Evolutionary conservation across 768 basidiomycete genomes (phyloP), one percentile per base, ranked within the genome.

Genomic region (Daedaleopsis sinensis): DNA sequence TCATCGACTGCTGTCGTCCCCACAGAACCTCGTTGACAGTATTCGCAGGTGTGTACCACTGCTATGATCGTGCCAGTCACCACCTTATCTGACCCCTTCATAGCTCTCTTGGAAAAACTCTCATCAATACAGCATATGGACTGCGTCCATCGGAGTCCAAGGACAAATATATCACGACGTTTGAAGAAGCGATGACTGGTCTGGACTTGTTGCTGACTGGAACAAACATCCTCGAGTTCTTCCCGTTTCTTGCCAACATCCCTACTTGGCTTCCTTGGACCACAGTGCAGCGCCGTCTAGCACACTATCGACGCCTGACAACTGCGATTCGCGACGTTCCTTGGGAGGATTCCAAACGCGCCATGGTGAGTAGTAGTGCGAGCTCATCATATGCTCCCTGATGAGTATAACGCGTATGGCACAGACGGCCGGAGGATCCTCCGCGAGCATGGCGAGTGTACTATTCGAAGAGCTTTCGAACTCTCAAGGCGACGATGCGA

Each of bases 251-350:
- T 61, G 80, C 78, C 66, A 68, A 82, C 64, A 65, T 90, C 32
- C 90, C 90, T 0, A 67, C 69, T 42, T 90, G 87, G 85, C 73
- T 84, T 50, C 90, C 90, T 27, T 87, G 88, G 5, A 79, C 83
- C 3, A 79, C 79, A 1, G 91, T 91, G 73, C 82, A 84, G 68
- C 72, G 73, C 10, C 85, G 85, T 59, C 85, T 87, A 2, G 71
- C 59, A 13, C 68, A 63, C 9, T 89, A 88, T 88, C 88, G 82
- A 69, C 78, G 74, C 24, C 79, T 79, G 71, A 80, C 88, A 69
- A 79, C 83, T 51, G 83, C 84, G 59, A 85, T 84, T 52, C 82
- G 84, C n/a, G 82, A 89, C 24, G 73, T 73, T 50, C 88, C 88
- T 2, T 90, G 80, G 55, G 78, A 80, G 44, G 85, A 75, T 55